Conservation (phyloP, 2,329 filamentous ascomycete genomes). For the Talaromyces amestolkiae region DNA sequence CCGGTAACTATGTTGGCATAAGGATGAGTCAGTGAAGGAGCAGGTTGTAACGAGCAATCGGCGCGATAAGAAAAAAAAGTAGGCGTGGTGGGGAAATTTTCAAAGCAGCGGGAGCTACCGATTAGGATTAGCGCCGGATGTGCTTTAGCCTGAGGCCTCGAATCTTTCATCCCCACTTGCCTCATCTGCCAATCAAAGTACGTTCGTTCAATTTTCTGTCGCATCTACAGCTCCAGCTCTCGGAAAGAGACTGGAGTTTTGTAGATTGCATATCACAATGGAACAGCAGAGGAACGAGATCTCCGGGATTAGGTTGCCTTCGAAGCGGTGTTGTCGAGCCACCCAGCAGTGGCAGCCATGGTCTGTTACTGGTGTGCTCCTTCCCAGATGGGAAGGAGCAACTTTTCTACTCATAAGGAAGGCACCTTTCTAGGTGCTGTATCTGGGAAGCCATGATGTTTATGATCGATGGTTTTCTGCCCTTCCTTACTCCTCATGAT, state of each 20-base stretch:
- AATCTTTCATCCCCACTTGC: background rate
- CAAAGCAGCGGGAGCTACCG: conserved; percentile 9
- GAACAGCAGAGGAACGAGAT: background rate
- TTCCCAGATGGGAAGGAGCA: background rate
- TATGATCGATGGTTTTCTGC: background rate
- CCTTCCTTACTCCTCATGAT: background rate
- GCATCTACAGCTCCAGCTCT: background rate
- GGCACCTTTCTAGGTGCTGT: background rate
- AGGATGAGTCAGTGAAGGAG: background rate
- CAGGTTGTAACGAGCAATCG: conserved; percentile 3
- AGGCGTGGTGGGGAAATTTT: conserved; percentile 18
- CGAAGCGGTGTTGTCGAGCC: background rate
- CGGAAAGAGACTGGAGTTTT: background rate
- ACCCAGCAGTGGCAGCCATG: background rate
- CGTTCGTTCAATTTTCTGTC: background rate
- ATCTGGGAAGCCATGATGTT: background rate
- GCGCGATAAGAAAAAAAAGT: conserved; percentile 18
- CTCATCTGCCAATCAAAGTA: background rate
- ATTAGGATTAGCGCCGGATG: conserved; percentile 14
- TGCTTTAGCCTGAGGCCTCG: background rate
- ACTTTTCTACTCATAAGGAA: background rate
- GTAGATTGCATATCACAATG: background rate
- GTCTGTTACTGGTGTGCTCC: background rate
- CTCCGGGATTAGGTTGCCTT: background rate
- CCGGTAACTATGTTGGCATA: background rate